A percentile compares a stretch with the other conserved stretches of the same genome.
Evolutionary conservation across 495 filamentous ascomycete species (phyloP).

Genomic region (Podospora didyma): DNA sequence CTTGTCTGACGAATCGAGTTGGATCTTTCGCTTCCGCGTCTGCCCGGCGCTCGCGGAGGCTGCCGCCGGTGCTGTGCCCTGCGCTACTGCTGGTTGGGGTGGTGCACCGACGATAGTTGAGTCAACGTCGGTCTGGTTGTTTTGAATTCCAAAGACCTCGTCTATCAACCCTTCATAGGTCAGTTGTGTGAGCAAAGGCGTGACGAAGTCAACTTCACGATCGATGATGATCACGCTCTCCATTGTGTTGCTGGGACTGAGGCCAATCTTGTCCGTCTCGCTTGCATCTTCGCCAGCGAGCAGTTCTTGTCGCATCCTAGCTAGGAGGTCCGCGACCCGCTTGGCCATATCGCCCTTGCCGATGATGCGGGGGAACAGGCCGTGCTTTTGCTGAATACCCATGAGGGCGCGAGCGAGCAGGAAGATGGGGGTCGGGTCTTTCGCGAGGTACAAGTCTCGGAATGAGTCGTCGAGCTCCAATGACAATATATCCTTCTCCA

Average conservation of each 20-base stretch:
- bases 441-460: slow-evolving; percentile 79
- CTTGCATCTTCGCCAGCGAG: slow-evolving; percentile 71
- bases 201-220: slow-evolving; percentile 89
- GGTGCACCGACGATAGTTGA: slow-evolving; percentile 80
- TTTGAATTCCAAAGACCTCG: slow-evolving; percentile 83
- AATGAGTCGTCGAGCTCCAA: slow-evolving; percentile 87
- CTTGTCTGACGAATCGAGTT: slow-evolving; percentile 84
- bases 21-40: slow-evolving; percentile 79
- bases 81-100: slow-evolving; percentile 47
- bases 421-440: slow-evolving; percentile 87
- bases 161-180: slow-evolving; percentile 97
- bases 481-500: slow-evolving; percentile 88
- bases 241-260: slow-evolving; percentile 81
- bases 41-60: slow-evolving; percentile 22
- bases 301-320: slow-evolving; percentile 88
- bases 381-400: slow-evolving; percentile 86
- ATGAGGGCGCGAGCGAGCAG: slow-evolving; percentile 89
- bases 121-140: slow-evolving; percentile 91
- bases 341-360: slow-evolving; percentile 96
- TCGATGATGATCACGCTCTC: slow-evolving; percentile 94
- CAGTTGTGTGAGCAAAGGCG: slow-evolving; percentile 85
- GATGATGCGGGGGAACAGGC: slow-evolving; percentile 90
- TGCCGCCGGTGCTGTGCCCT: slow-evolving; percentile 41
- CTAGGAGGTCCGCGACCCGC: slow-evolving; percentile 79
- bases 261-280: slow-evolving; percentile 58